These are phyloP conservation scores for Termitomyces eurrhizus DNA, from an alignment of 768 basidiomycete genomes.

Conservation along the genomic window DNA sequence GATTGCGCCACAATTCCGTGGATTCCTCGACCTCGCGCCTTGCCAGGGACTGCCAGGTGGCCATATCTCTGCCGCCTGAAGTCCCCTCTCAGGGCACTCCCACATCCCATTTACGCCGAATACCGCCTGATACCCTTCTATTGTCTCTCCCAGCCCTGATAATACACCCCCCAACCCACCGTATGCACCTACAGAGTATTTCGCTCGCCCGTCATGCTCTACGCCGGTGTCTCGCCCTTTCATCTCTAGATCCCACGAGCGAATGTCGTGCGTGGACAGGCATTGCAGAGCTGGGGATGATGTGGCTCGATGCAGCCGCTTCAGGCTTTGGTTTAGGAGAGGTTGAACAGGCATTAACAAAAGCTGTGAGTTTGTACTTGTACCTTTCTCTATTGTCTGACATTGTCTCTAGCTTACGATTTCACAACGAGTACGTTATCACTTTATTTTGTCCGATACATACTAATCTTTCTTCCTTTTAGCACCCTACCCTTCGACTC, in stretches of 20 bases:
- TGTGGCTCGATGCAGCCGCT: slow-evolving; percentile 40
- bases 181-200: slow-evolving; percentile 49
- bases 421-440: slow-evolving; percentile 49
- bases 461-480: background rate
- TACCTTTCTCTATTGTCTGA: background rate
- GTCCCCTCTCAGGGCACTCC: background rate
- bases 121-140: slow-evolving; percentile 46
- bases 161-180: slow-evolving; percentile 62
- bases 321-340: slow-evolving; percentile 50
- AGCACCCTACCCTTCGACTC: slow-evolving; percentile 64
- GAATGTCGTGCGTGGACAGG: slow-evolving; percentile 73
- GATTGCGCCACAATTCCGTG: slow-evolving; percentile 19
- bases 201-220: slow-evolving; percentile 53
- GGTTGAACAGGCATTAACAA: slow-evolving; percentile 65
- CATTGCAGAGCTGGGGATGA: slow-evolving; percentile 65
- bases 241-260: slow-evolving; percentile 48
- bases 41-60: background rate
- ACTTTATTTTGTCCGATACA: background rate
- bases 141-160: slow-evolving; percentile 59
- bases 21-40: too few species aligned
- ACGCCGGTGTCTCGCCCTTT: slow-evolving; percentile 47
- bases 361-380: slow-evolving; percentile 50
- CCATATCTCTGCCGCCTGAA: too few species aligned
- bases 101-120: background rate
- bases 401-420: slow-evolving; percentile 38